phyloP scores from a whole-genome alignment of 176 grass and related monocot genomes.

The Rhipidocladum racemiflorum region DNA sequence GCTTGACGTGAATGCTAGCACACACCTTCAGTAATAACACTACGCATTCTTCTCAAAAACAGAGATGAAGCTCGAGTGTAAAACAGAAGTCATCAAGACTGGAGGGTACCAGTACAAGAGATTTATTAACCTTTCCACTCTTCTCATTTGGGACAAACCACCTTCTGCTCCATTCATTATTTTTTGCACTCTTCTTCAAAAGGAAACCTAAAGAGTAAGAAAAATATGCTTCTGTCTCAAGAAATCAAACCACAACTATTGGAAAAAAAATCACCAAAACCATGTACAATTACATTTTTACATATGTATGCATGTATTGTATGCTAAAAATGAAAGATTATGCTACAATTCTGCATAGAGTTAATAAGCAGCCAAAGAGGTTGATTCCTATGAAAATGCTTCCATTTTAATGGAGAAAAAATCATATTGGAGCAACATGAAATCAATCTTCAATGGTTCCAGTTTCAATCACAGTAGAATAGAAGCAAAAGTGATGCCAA shows the following conservation, averaged over 20 bases:
- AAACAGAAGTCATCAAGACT: background rate
- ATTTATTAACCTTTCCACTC: too few relatives aligned
- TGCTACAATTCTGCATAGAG: background rate
- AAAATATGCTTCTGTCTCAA: background rate
- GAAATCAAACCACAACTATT: background rate
- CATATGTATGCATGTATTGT: background rate
- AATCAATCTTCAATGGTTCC: background rate
- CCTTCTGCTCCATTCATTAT: slow-evolving; percentile 71
- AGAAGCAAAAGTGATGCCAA: background rate
- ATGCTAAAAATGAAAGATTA: slow-evolving; percentile 3
- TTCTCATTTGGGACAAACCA: slow-evolving; percentile 67
- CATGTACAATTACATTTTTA: background rate
- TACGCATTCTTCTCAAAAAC: too few relatives aligned
- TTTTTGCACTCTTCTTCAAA: slow-evolving; percentile 83
- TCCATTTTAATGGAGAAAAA: slow-evolving; percentile 3
- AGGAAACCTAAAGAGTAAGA: slow-evolving; percentile 52
- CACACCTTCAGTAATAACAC: too few relatives aligned
- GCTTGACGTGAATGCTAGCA: too few relatives aligned
- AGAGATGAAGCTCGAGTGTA: too few relatives aligned
- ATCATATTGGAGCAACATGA: background rate
- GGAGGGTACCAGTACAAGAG: background rate
- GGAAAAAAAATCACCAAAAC: background rate
- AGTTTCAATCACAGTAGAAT: background rate
- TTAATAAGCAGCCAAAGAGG: background rate
- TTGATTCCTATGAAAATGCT: background rate